Evolutionary conservation across 2,329 filamentous ascomycete genomes (phyloP).

Genomic region (Cordyceps cateniannulata): DNA sequence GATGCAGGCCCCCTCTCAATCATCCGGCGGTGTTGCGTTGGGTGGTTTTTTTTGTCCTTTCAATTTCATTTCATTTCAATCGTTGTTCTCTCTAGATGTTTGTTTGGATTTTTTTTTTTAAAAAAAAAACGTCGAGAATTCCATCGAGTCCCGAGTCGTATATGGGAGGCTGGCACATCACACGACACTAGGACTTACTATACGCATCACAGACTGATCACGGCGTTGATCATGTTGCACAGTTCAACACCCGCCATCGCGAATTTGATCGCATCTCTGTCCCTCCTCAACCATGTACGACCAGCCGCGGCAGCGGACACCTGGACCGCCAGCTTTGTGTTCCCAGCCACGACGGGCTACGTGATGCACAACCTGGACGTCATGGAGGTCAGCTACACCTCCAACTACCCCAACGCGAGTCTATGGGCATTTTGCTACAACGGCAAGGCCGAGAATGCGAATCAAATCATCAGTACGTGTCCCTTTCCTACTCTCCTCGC

Average conservation of each 20-base stretch:
- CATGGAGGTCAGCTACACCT: neutral
- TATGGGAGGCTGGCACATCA: neutral
- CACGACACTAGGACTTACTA: neutral
- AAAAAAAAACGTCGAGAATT: neutral
- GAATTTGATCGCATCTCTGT: neutral
- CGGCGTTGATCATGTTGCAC: neutral
- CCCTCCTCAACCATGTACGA: neutral
- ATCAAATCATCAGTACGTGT: neutral
- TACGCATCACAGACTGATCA: neutral
- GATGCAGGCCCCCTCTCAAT: neutral
- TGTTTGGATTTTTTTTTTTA: neutral
- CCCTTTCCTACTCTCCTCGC: neutral
- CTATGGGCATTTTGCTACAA: slow-evolving; percentile 1
- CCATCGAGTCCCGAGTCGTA: neutral
- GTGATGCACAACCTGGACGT: slow-evolving; percentile 3
- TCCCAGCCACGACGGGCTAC: neutral
- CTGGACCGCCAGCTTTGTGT: neutral
- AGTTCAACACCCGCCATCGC: neutral
- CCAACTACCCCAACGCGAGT: neutral
- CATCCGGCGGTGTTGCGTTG: neutral
- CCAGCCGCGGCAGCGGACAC: neutral
- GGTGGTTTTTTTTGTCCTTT: neutral
- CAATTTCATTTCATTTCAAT: neutral
- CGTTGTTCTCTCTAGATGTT: neutral
- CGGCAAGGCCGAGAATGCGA: neutral